phyloP scores from a whole-genome alignment of 768 basidiomycete genomes.

The Sporobolomyces pararoseus region DNA sequence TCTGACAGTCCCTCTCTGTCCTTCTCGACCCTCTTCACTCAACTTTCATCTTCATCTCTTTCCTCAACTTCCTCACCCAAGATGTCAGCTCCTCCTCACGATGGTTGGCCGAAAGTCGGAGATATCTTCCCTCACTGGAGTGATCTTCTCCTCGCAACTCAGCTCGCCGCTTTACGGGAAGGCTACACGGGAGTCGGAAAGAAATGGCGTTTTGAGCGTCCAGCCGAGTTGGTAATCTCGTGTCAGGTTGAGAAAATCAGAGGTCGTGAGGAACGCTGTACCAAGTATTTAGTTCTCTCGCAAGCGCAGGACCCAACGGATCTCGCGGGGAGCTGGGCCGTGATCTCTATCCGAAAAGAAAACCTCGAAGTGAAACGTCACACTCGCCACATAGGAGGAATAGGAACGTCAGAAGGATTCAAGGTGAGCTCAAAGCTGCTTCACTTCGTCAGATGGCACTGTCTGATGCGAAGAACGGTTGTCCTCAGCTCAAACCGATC shows the following conservation, averaged over 20 bases:
- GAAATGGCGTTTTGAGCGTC: neutral
- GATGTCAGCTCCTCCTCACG: slow-evolving; percentile 13
- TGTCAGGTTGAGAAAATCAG: neutral
- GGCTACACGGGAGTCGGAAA: neutral
- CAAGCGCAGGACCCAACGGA: neutral
- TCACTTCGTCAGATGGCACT: neutral
- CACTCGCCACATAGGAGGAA: neutral
- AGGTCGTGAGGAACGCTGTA: no score
- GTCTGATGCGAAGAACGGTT: neutral
- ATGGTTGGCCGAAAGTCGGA: neutral
- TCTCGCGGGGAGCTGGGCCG: neutral
- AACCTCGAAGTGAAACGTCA: neutral
- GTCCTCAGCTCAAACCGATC: neutral
- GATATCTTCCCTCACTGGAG: neutral
- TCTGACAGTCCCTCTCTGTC: neutral
- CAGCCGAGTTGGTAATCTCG: neutral
- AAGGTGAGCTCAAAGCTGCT: neutral
- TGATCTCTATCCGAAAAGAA: neutral
- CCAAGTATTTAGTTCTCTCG: neutral
- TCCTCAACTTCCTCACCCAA: no score
- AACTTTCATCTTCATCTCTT: neutral
- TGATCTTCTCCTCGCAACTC: neutral
- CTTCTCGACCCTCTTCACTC: neutral
- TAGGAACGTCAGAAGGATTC: neutral
- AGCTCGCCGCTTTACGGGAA: neutral